Conservation (phyloP, 139 green algal genomes). For the Micractinium sp. region DNA sequence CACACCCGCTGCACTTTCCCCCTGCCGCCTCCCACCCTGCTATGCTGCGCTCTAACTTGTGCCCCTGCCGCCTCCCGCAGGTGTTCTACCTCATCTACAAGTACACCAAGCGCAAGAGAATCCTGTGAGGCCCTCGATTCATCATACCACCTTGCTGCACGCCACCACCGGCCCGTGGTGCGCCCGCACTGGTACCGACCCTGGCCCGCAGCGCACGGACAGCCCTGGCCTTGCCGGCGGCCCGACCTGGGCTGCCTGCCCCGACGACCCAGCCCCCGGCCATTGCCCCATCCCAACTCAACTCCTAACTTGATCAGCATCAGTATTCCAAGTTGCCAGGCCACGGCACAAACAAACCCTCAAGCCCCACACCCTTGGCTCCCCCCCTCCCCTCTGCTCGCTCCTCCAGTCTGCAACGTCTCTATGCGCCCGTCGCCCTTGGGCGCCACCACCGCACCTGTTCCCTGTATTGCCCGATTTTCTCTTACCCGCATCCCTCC, state of each 20-base stretch:
- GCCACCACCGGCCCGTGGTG: too few species aligned
- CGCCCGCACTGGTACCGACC: background rate
- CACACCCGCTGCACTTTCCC: too few species aligned
- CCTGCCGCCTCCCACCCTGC: background rate
- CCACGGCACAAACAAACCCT: background rate
- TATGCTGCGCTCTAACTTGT: too few species aligned
- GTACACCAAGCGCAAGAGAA: slow-evolving; percentile 82
- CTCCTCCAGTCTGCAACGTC: background rate
- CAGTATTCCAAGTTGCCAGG: too few species aligned
- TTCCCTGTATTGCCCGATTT: background rate
- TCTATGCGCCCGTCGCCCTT: background rate
- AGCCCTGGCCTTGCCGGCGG: too few species aligned
- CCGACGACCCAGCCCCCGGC: too few species aligned
- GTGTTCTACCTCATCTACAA: slow-evolving; percentile 77
- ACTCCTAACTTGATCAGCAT: too few species aligned
- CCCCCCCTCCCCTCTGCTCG: background rate
- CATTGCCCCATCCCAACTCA: too few species aligned
- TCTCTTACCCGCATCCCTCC: background rate
- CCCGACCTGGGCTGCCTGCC: too few species aligned
- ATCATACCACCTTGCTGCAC: background rate
- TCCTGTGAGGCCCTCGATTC: slow-evolving; percentile 81
- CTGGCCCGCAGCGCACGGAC: too few species aligned
- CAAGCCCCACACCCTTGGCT: too few species aligned
- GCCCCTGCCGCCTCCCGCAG: background rate
- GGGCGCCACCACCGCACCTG: background rate